phyloP scores from a whole-genome alignment of 495 filamentous ascomycete species.

The Pyrenula aspistea region DNA sequence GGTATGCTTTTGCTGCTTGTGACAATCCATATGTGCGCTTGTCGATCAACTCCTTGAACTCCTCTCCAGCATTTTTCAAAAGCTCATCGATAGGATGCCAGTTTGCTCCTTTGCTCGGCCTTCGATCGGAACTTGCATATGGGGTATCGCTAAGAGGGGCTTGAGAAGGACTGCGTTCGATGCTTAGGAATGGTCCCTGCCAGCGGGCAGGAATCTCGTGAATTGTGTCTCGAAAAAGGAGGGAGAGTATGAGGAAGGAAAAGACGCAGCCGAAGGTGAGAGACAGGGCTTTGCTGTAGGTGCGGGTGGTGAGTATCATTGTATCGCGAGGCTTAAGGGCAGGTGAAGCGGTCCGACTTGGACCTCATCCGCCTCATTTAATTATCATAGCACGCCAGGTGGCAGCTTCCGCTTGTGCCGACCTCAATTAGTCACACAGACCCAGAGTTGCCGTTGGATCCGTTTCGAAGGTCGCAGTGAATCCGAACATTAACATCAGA shows the following conservation, averaged over 20 bases:
- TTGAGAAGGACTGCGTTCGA: background rate
- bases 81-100: conserved; percentile 39
- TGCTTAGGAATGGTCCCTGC: background rate
- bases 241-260: background rate
- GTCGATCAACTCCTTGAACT: conserved; percentile 28
- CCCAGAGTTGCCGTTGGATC: too few relatives aligned
- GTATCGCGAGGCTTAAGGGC: too few relatives aligned
- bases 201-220: background rate
- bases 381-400: too few relatives aligned
- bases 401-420: too few relatives aligned
- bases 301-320: background rate
- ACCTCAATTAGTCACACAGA: too few relatives aligned
- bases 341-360: too few relatives aligned
- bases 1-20: conserved; percentile 46
- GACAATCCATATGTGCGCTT: conserved; percentile 36
- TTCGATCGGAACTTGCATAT: too few relatives aligned
- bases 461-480: too few relatives aligned
- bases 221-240: background rate
- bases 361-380: too few relatives aligned
- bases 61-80: conserved; percentile 35
- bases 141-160: background rate
- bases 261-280: background rate
- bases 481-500: too few relatives aligned
- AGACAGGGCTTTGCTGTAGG: background rate
- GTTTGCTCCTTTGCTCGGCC: too few relatives aligned